Evolutionary conservation across 345 rosid genomes (phyloP).

Genomic region (Moringa oleifera): DNA sequence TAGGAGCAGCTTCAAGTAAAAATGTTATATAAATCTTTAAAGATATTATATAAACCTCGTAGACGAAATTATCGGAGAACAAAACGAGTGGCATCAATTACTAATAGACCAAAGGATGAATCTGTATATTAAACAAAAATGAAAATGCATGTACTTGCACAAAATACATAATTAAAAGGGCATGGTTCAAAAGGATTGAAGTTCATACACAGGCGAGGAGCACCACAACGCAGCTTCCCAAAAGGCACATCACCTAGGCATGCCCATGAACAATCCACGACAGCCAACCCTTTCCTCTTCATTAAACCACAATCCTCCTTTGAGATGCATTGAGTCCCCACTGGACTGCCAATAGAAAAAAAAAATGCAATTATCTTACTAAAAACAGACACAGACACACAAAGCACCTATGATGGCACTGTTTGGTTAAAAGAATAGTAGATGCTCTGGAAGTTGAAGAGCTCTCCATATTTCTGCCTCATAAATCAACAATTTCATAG

Average conservation of each 20-base stretch:
- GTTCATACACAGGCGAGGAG: slow-evolving; percentile 87
- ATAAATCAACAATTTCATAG: too few species aligned
- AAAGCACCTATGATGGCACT: not conserved
- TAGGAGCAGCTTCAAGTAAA: too few species aligned
- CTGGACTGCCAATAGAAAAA: slow-evolving; percentile 58
- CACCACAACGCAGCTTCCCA: slow-evolving; percentile 77
- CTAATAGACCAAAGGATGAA: not conserved
- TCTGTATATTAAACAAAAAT: not conserved
- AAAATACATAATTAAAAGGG: not conserved
- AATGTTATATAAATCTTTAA: too few species aligned
- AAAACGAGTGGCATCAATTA: too few species aligned
- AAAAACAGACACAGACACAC: too few species aligned
- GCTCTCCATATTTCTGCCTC: too few species aligned
- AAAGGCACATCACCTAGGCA: slow-evolving; percentile 92
- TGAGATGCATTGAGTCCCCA: slow-evolving; percentile 81
- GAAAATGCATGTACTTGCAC: not conserved
- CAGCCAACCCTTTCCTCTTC: slow-evolving; percentile 84
- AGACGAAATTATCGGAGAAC: too few species aligned
- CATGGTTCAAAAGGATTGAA: slow-evolving; percentile 11
- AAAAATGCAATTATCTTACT: too few species aligned
- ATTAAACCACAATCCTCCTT: slow-evolving; percentile 75
- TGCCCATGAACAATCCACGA: slow-evolving; percentile 99
- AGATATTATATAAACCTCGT: too few species aligned
- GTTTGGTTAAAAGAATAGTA: not conserved
- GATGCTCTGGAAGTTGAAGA: not conserved